Evolutionary conservation across 140 eudicot genomes (phyloP).

Genomic region (Eryngium alpinum): DNA sequence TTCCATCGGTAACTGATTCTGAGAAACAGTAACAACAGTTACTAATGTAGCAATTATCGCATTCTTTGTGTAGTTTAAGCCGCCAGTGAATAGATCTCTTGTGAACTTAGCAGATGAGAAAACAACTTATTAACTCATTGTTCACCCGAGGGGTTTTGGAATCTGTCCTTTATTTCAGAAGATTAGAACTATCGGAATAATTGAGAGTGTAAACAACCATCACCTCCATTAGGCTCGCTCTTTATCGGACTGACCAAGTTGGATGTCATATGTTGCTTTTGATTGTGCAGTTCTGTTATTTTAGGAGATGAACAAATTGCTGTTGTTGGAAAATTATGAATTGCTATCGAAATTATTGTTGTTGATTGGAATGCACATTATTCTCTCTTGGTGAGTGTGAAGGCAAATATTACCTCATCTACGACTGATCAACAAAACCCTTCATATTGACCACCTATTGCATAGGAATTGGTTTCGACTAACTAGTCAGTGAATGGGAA

Average conservation of each 20-base stretch:
- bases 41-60: no score
- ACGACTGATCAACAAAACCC: background rate
- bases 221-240: conserved; percentile 43
- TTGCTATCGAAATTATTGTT: conserved; percentile 31
- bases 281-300: conserved; percentile 47
- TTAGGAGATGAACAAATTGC: conserved; percentile 42
- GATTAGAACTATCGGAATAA: conserved; percentile 43
- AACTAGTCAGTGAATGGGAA: conserved; percentile 40
- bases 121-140: conserved; percentile 34
- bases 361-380: conserved; percentile 33
- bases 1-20: no score
- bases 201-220: conserved; percentile 44
- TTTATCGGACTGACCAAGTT: conserved; percentile 36
- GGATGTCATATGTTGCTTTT: conserved; percentile 44
- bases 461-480: conserved; percentile 30
- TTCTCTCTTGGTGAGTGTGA: conserved; percentile 36
- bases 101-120: conserved; percentile 37
- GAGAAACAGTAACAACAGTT: no score
- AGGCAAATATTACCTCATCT: conserved; percentile 36
- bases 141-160: conserved; percentile 35
- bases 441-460: no score
- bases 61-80: no score
- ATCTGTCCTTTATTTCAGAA: conserved; percentile 38
- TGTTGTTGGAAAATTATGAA: conserved; percentile 51
- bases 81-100: conserved; percentile 33